Evolutionary conservation across 768 basidiomycete genomes (phyloP).

Genomic region (Crassisporium funariophilum): DNA sequence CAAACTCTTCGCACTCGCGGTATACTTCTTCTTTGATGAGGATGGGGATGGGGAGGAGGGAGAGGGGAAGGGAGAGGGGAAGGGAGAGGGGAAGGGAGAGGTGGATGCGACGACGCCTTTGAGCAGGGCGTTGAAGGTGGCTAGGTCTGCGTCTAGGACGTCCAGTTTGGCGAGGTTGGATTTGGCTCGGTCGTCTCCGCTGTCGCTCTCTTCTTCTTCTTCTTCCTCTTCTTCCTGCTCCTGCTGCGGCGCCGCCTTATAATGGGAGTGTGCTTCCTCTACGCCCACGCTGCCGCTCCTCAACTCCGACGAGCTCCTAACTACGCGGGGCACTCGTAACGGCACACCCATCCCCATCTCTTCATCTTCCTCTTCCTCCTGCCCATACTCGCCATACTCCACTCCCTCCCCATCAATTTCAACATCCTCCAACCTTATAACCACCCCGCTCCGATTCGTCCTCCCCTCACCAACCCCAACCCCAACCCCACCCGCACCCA

Average conservation of each 20-base stretch:
- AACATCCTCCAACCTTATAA: too few relatives aligned
- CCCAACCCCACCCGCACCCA: constrained; percentile 3
- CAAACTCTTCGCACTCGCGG: too few relatives aligned
- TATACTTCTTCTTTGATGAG: too few relatives aligned
- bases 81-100: too few relatives aligned
- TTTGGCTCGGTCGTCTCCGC: constrained; percentile 1
- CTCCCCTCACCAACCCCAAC: neutral
- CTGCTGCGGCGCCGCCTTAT: neutral
- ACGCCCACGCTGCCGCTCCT: constrained; percentile 1
- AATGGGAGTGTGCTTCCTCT: too few relatives aligned
- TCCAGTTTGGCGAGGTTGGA: constrained; percentile 22
- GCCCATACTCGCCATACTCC: neutral
- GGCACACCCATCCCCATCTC: constrained; percentile 8
- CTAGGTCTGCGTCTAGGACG: constrained; percentile 21
- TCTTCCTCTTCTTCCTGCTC: constrained; percentile 7
- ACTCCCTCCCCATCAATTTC: constrained; percentile 2
- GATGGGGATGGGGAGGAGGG: too few relatives aligned
- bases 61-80: too few relatives aligned
- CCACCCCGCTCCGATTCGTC: too few relatives aligned
- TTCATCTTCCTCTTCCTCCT: constrained; percentile 1
- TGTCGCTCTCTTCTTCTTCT: neutral
- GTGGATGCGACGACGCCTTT: constrained; percentile 6
- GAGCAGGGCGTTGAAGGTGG: constrained; percentile 22
- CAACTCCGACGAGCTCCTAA: constrained; percentile 4
- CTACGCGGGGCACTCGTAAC: constrained; percentile 5